These are phyloP conservation scores for Thraustochytrium striatum DNA, from an alignment of 352 stramenopile species.

Conservation along the genomic window DNA sequence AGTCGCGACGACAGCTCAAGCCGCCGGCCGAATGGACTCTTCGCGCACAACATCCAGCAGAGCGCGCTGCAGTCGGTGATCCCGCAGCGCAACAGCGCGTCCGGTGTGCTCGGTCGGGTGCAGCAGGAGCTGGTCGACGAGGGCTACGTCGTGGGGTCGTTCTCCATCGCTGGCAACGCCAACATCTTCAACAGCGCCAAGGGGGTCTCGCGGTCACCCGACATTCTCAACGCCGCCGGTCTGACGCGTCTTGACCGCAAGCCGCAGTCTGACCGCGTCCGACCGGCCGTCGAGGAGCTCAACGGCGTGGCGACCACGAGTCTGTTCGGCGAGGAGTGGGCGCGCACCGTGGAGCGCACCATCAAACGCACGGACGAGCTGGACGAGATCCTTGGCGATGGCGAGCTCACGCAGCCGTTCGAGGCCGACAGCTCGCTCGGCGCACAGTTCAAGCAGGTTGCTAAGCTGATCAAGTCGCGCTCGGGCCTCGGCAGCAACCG, in stretches of 20 bases:
- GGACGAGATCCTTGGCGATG: neutral
- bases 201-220: conserved; percentile 51
- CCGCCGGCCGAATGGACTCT: conserved; percentile 58
- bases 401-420: neutral
- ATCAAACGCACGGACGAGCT: conserved; percentile 1
- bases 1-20: conserved; percentile 57
- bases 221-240: conserved; percentile 50
- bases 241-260: no score
- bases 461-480: conserved; percentile 60
- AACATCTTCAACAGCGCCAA: conserved; percentile 56
- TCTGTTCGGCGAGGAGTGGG: conserved; percentile 22
- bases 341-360: neutral
- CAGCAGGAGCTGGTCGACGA: conserved; percentile 53
- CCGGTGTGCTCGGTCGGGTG: conserved; percentile 64
- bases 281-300: neutral
- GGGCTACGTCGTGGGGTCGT: conserved; percentile 52
- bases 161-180: conserved; percentile 55
- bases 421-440: neutral
- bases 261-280: conserved; percentile 28
- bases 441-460: conserved; percentile 57
- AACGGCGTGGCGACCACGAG: neutral
- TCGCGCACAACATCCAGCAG: conserved; percentile 59
- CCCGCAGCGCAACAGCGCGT: conserved; percentile 53
- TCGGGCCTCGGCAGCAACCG: conserved; percentile 57
- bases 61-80: conserved; percentile 56